A percentile compares a stretch with the other conserved stretches of the same genome.
These are phyloP conservation scores for Fusarium oligoseptatum DNA, from an alignment of 2,329 filamentous ascomycete genomes.

Conservation along the genomic window DNA sequence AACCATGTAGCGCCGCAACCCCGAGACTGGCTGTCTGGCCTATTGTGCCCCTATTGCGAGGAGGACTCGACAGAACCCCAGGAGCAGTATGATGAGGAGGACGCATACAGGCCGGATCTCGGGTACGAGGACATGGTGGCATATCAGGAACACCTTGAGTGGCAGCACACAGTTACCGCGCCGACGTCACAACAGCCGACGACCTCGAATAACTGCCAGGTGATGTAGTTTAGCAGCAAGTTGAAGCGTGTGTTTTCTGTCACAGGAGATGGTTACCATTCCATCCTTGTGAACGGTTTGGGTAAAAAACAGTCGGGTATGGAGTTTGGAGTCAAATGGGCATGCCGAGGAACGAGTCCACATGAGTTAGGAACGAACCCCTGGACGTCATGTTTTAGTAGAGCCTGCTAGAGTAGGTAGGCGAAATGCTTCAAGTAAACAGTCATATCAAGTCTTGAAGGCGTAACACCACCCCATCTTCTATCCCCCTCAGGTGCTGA, in stretches of 20 bases:
- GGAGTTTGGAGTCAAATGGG: constrained; percentile 44
- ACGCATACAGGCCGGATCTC: constrained; percentile 61
- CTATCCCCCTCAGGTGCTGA: not conserved
- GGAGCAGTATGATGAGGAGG: constrained; percentile 64
- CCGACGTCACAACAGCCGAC: constrained; percentile 53
- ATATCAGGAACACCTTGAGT: constrained; percentile 69
- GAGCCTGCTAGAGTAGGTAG: constrained; percentile 31
- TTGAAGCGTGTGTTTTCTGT: not conserved
- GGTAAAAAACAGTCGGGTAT: constrained; percentile 26
- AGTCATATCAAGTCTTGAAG: constrained; percentile 43
- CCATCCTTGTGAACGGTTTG: constrained; percentile 15
- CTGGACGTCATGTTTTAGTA: constrained; percentile 30
- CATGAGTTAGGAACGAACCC: constrained; percentile 19
- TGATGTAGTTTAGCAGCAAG: constrained; percentile 57
- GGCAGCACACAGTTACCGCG: constrained; percentile 63
- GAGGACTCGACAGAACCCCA: constrained; percentile 60
- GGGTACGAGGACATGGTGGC: constrained; percentile 64
- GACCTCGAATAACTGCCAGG: constrained; percentile 55
- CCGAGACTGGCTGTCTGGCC: constrained; percentile 65
- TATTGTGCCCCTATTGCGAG: constrained; percentile 70
- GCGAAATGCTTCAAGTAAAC: constrained; percentile 26
- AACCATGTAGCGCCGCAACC: constrained; percentile 66
- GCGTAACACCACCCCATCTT: not conserved
- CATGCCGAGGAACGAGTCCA: constrained; percentile 11
- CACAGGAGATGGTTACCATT: constrained; percentile 8